These are phyloP conservation scores for Hypericum perforatum DNA, from an alignment of 345 rosid genomes.

Conservation along the genomic window DNA sequence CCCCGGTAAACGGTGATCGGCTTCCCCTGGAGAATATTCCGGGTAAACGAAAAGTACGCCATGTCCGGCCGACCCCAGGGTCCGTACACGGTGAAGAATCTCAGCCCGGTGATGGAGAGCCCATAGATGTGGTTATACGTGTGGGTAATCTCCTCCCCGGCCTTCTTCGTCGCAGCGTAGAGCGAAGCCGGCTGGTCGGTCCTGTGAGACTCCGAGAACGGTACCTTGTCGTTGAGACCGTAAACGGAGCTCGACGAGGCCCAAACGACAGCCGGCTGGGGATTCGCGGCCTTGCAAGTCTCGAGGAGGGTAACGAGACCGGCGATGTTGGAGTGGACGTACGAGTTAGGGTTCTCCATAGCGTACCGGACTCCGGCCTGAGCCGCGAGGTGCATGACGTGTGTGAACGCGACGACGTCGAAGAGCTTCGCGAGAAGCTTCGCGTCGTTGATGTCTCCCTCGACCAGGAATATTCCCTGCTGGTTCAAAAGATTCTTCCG, in stretches of 20 bases:
- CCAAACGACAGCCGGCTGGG: conserved; percentile 3
- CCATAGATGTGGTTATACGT: conserved; percentile 4
- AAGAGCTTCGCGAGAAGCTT: background rate
- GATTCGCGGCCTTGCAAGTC: background rate
- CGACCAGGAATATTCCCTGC: background rate
- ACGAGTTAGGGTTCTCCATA: conserved; percentile 1
- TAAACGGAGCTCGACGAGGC: conserved; percentile 5
- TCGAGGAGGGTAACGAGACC: conserved; percentile 4
- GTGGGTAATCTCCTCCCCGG: conserved; percentile 4
- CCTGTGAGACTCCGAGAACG: conserved; percentile 1
- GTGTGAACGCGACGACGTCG: conserved; percentile 2
- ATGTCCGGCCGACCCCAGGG: conserved; percentile 4
- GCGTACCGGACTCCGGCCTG: conserved; percentile 5
- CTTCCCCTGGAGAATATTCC: conserved; percentile 3
- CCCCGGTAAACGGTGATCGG: conserved; percentile 3
- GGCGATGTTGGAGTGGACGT: conserved; percentile 5
- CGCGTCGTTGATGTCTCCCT: conserved; percentile 1
- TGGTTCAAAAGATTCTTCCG: background rate
- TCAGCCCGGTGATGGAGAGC: background rate
- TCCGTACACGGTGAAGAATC: conserved; percentile 5
- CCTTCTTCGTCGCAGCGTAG: conserved; percentile 5
- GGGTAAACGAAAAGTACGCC: conserved; percentile 2
- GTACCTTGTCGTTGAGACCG: background rate
- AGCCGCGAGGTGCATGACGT: conserved; percentile 3
- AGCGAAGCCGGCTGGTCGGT: conserved; percentile 3